Evolutionary conservation across 768 basidiomycete species (phyloP).

Genomic region (Pisolithus marmoratus): DNA sequence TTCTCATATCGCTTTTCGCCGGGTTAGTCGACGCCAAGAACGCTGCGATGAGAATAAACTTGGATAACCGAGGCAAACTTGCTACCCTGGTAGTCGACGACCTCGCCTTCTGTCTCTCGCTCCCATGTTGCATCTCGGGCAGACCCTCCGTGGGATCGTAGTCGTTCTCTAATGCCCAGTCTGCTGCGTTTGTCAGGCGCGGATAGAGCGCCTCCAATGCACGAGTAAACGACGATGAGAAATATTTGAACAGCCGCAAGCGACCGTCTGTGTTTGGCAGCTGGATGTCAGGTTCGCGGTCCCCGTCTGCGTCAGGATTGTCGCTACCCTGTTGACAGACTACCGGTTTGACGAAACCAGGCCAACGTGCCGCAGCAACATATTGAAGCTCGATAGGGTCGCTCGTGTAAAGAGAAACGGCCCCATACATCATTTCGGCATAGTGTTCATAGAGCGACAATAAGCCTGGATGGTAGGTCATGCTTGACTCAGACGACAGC

Average conservation of each 20-base stretch:
- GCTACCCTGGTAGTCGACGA: constrained; percentile 17
- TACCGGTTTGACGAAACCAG: constrained; percentile 68
- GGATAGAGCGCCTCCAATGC: constrained; percentile 69
- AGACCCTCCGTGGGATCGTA: constrained; percentile 26
- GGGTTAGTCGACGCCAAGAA: constrained; percentile 87
- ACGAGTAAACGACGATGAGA: constrained; percentile 53
- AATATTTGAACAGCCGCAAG: constrained; percentile 59
- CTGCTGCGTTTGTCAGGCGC: constrained; percentile 54
- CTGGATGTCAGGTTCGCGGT: constrained; percentile 22
- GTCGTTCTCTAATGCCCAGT: constrained; percentile 54
- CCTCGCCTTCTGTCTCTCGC: constrained; percentile 3
- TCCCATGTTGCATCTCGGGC: not conserved
- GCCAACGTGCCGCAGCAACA: constrained; percentile 75
- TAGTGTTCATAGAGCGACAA: constrained; percentile 62
- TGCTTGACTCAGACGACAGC: constrained; percentile 7
- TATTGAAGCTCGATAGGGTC: constrained; percentile 70
- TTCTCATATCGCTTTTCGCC: constrained; percentile 66
- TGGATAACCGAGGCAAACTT: constrained; percentile 59
- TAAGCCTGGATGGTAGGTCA: constrained; percentile 50
- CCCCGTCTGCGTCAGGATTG: constrained; percentile 15
- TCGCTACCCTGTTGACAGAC: constrained; percentile 39
- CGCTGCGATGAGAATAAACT: constrained; percentile 69
- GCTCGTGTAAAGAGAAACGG: constrained; percentile 58
- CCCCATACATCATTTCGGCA: constrained; percentile 48
- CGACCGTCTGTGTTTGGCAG: constrained; percentile 52